Evolutionary conservation across 2,329 filamentous ascomycete genomes (phyloP).

Genomic region (Penicillium sp.): DNA sequence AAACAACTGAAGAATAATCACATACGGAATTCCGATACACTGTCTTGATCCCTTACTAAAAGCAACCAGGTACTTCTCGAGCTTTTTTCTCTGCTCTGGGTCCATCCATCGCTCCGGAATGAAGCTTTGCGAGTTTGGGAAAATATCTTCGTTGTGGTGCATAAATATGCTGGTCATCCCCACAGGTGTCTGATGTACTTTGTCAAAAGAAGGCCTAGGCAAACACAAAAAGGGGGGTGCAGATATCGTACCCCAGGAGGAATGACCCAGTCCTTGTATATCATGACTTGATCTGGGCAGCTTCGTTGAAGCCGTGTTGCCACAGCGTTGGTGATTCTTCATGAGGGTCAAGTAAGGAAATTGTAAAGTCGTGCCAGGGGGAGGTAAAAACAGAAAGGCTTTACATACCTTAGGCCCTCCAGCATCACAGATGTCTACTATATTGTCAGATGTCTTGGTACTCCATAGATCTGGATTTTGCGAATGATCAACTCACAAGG

Average conservation of each 20-base stretch:
- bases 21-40: conserved; percentile 47
- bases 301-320: conserved; percentile 30
- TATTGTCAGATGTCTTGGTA: background rate
- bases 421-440: conserved; percentile 26
- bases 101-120: conserved; percentile 39
- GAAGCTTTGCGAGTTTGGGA: conserved; percentile 36
- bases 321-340: conserved; percentile 22
- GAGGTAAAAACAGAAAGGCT: no score
- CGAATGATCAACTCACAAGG: conserved; percentile 15
- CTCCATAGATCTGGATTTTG: no score
- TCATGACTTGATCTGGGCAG: conserved; percentile 24
- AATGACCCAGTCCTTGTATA: conserved; percentile 32
- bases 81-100: conserved; percentile 27
- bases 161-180: conserved; percentile 38
- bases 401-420: conserved; percentile 26
- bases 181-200: conserved; percentile 28
- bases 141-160: conserved; percentile 35
- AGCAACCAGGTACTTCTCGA: conserved; percentile 36
- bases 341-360: background rate
- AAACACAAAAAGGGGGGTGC: background rate
- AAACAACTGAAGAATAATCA: background rate
- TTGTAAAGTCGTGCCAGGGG: background rate
- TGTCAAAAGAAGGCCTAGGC: background rate
- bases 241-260: conserved; percentile 26
- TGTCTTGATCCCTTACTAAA: conserved; percentile 43